Percentiles rank a stretch among this genome's conserved stretches.
These are phyloP conservation scores for Malus hybrid DNA, from an alignment of 331 rosid species.

Conservation along the genomic window DNA sequence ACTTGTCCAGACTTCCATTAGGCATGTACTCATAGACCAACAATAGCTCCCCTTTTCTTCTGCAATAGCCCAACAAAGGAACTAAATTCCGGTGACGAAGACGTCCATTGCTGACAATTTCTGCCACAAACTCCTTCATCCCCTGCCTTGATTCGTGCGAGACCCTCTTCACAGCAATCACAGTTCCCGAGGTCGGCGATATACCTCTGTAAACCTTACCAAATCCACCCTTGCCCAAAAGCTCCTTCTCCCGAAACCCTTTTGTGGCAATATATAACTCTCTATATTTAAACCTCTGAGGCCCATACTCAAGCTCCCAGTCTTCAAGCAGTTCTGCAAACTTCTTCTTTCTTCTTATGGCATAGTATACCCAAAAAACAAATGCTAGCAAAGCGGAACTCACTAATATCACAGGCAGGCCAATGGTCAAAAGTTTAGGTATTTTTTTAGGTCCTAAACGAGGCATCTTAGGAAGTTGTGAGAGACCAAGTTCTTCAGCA, in stretches of 20 bases:
- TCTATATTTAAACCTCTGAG: conserved; percentile 32
- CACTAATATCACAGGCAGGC: conserved; percentile 4
- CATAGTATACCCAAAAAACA: neutral
- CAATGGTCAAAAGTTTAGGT: conserved; percentile 13
- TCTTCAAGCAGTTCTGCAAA: conserved; percentile 28
- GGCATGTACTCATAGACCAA: conserved; percentile 38
- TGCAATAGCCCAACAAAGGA: conserved; percentile 30
- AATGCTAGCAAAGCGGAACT: neutral
- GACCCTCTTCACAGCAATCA: conserved; percentile 27
- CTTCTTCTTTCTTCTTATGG: conserved; percentile 8
- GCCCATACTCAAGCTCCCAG: conserved; percentile 35
- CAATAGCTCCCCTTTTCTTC: conserved; percentile 20
- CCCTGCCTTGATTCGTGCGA: conserved; percentile 30
- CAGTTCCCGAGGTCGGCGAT: conserved; percentile 2
- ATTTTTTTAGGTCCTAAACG: neutral
- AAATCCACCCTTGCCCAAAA: conserved; percentile 32
- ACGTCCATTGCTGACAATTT: conserved; percentile 29
- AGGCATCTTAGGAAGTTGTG: conserved; percentile 23
- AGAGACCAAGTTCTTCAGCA: conserved; percentile 11
- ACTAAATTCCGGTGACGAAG: conserved; percentile 37
- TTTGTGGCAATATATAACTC: conserved; percentile 32
- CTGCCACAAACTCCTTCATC: conserved; percentile 33
- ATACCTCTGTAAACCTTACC: conserved; percentile 34
- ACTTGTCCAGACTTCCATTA: conserved; percentile 28
- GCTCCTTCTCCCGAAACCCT: conserved; percentile 20